phyloP scores from a whole-genome alignment of 1,284 basidiomycete genomes.

The Cryptococcus depauperatus region DNA sequence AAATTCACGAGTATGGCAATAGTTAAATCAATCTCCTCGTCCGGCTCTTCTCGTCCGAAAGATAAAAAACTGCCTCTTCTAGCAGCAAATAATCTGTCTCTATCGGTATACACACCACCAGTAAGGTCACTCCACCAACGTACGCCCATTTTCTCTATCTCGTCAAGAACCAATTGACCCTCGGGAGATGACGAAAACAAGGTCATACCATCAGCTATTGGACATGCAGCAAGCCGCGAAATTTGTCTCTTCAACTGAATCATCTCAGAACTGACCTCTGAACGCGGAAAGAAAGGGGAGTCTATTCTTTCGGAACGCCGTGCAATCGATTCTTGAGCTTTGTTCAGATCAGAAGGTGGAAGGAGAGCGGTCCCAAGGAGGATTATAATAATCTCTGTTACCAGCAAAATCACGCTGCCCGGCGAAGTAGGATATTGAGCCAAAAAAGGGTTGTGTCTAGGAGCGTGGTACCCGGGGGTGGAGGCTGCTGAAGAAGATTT shows the following conservation, averaged over 20 bases:
- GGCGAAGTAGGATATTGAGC: constrained; percentile 29
- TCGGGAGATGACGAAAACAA: constrained; percentile 8
- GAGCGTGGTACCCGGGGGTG: constrained; percentile 4
- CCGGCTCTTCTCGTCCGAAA: constrained; percentile 23
- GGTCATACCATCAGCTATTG: constrained; percentile 5
- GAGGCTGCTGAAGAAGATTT: constrained; percentile 15
- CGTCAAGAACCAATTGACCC: constrained; percentile 17
- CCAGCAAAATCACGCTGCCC: constrained; percentile 26
- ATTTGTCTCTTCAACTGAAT: constrained; percentile 24
- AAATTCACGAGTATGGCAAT: constrained; percentile 33
- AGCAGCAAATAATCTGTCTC: constrained; percentile 2
- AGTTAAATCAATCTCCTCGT: constrained; percentile 36
- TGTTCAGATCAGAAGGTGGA: constrained; percentile 9
- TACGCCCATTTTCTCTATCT: constrained; percentile 18
- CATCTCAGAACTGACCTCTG: constrained; percentile 5
- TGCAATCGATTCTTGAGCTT: constrained; percentile 18
- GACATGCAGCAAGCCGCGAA: constrained; percentile 16
- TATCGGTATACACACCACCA: constrained; percentile 12
- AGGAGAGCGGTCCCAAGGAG: constrained; percentile 29
- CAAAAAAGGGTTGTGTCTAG: constrained; percentile 15
- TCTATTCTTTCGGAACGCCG: constrained; percentile 8
- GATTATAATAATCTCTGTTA: constrained; percentile 32
- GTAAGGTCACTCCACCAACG: constrained; percentile 39
- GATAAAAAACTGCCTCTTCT: constrained; percentile 19
- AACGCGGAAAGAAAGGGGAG: constrained; percentile 4